phyloP scores from a whole-genome alignment of 2,329 filamentous ascomycete species.

The Pseudocercospora fuligena region DNA sequence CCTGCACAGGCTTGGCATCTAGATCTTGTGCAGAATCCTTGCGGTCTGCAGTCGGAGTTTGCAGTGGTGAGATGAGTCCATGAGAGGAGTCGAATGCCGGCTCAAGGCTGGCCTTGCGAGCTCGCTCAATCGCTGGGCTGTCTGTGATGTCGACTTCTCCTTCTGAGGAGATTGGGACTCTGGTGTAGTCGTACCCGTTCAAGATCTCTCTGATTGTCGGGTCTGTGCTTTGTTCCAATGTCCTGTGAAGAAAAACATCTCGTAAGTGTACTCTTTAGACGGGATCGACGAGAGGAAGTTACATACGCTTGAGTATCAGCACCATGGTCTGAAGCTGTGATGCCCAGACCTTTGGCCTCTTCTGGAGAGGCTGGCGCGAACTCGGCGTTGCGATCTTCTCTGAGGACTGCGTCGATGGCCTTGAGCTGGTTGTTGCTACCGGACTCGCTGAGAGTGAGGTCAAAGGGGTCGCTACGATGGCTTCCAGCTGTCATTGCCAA shows the following conservation, averaged over 20 bases:
- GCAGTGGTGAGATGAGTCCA: constrained; percentile 17
- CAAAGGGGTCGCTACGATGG: constrained; percentile 33
- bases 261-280: constrained; percentile 42
- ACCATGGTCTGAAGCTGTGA: constrained; percentile 22
- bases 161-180: constrained; percentile 15
- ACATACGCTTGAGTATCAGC: constrained; percentile 41
- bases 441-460: constrained; percentile 35
- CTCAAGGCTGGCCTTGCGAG: background rate
- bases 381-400: constrained; percentile 23
- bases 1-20: background rate
- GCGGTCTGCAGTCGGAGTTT: constrained; percentile 16
- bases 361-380: constrained; percentile 12
- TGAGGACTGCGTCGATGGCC: constrained; percentile 25
- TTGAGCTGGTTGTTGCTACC: constrained; percentile 24
- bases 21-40: background rate
- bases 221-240: constrained; percentile 28
- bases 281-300: constrained; percentile 31
- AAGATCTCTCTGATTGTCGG: constrained; percentile 35
- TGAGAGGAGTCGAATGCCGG: constrained; percentile 7
- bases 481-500: constrained; percentile 5
- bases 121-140: constrained; percentile 17
- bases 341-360: constrained; percentile 24
- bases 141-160: constrained; percentile 11
- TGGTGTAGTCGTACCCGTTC: constrained; percentile 36
- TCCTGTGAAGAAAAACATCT: constrained; percentile 39